Percentiles rank a stretch among this genome's conserved stretches.
Conservation (phyloP, 2,329 filamentous ascomycete genomes). For the Catunica adiposa region DNA sequence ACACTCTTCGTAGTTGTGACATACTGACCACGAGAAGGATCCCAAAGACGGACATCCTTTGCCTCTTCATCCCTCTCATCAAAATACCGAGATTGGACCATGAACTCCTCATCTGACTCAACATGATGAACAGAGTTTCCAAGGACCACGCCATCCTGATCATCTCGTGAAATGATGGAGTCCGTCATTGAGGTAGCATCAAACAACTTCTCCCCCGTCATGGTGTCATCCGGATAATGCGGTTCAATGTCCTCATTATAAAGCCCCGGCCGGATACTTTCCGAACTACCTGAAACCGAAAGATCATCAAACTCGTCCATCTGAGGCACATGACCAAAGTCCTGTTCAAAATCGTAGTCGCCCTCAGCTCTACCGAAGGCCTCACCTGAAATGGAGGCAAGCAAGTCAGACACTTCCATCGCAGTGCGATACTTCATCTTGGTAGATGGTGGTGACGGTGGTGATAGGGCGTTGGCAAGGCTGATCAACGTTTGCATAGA, state of each 20-base stretch:
- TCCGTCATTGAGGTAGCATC: conserved; percentile 24
- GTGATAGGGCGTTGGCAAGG: conserved; percentile 62
- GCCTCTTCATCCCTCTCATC: conserved; percentile 41
- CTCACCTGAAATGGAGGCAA: conserved; percentile 79
- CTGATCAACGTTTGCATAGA: conserved; percentile 84
- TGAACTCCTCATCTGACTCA: conserved; percentile 23
- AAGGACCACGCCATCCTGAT: conserved; percentile 23
- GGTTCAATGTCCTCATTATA: background rate
- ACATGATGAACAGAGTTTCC: conserved; percentile 13
- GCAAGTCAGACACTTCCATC: conserved; percentile 70
- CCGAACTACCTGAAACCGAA: conserved; percentile 16
- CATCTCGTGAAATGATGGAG: conserved; percentile 19
- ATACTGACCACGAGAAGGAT: conserved; percentile 60
- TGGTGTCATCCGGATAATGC: background rate
- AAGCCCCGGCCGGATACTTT: conserved; percentile 17
- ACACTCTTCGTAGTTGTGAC: conserved; percentile 46
- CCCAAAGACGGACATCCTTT: conserved; percentile 62
- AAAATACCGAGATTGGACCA: conserved; percentile 68
- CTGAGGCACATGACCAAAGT: conserved; percentile 39
- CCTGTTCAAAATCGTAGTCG: conserved; percentile 46
- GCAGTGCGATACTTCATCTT: conserved; percentile 76
- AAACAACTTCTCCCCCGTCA: conserved; percentile 29
- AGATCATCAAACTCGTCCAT: conserved; percentile 26
- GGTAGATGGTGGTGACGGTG: conserved; percentile 67
- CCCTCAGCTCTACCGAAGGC: conserved; percentile 51